These are phyloP conservation scores for Santalum album DNA, from an alignment of 164 flowering plant species.

Conservation along the genomic window DNA sequence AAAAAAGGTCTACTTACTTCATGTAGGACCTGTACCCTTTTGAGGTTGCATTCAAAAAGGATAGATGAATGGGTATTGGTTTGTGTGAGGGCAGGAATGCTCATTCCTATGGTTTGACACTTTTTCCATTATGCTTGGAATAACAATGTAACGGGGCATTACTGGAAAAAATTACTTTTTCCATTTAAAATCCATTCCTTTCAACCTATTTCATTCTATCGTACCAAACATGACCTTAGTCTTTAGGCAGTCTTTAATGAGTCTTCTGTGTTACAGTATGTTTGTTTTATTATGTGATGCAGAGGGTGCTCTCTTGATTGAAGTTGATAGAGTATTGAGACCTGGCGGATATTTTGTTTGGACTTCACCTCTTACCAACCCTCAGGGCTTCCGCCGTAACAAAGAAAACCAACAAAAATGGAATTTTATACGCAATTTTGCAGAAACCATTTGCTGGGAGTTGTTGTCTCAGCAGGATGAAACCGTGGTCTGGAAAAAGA, in stretches of 20 bases:
- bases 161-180: too few relatives aligned
- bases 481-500: slow-evolving; percentile 93
- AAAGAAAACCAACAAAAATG: slow-evolving; percentile 66
- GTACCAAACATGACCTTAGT: too few relatives aligned
- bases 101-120: too few relatives aligned
- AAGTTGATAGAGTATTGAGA: slow-evolving; percentile 83
- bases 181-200: too few relatives aligned
- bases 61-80: too few relatives aligned
- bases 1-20: not conserved
- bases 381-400: slow-evolving; percentile 37
- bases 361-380: slow-evolving; percentile 82
- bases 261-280: not conserved
- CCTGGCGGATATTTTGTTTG: slow-evolving; percentile 99
- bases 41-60: too few relatives aligned
- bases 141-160: too few relatives aligned
- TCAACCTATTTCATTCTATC: too few relatives aligned
- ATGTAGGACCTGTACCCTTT: not conserved
- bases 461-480: slow-evolving; percentile 90
- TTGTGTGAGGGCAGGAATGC: too few relatives aligned
- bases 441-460: slow-evolving; percentile 80
- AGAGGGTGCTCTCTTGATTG: slow-evolving; percentile 79
- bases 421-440: slow-evolving; percentile 49
- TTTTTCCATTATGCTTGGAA: too few relatives aligned
- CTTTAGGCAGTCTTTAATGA: too few relatives aligned
- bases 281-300: slow-evolving; percentile 17